phyloP scores from a whole-genome alignment of 129 eudicot genomes.

The Escallonia rubra region DNA sequence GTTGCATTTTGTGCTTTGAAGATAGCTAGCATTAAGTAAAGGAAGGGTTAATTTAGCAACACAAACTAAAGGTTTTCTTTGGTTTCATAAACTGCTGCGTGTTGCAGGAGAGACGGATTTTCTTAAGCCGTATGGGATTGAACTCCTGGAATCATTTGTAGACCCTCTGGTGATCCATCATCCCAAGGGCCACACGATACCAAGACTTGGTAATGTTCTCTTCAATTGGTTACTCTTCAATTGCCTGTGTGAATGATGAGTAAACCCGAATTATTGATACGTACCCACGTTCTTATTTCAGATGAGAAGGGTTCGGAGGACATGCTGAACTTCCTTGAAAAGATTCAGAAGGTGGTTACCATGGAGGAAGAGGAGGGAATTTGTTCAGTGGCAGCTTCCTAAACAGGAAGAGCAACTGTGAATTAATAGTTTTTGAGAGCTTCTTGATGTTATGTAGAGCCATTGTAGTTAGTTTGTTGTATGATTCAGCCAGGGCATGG shows the following conservation, averaged over 20 bases:
- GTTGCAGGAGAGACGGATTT: slow-evolving; percentile 64
- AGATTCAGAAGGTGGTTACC: slow-evolving; percentile 38
- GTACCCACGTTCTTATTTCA: slow-evolving; percentile 15
- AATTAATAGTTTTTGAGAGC: neutral
- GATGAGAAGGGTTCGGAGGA: slow-evolving; percentile 49
- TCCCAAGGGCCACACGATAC: slow-evolving; percentile 85
- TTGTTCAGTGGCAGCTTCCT: neutral
- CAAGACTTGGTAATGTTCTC: slow-evolving; percentile 52
- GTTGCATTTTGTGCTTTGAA: no score
- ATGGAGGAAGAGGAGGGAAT: slow-evolving; percentile 22
- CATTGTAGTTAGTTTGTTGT: neutral
- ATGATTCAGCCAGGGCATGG: neutral
- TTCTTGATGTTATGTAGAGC: neutral
- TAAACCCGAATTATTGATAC: no score
- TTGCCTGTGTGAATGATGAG: no score
- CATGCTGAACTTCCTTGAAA: slow-evolving; percentile 50
- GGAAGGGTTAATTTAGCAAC: no score
- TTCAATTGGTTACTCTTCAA: neutral
- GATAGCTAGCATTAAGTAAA: no score
- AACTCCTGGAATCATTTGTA: slow-evolving; percentile 45
- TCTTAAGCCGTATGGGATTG: slow-evolving; percentile 47
- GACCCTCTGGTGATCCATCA: slow-evolving; percentile 70
- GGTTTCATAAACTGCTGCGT: neutral
- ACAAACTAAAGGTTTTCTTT: no score
- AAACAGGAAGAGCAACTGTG: neutral